Percentiles rank a stretch among this genome's conserved stretches.
Evolutionary conservation across 495 filamentous ascomycete species (phyloP).

Genomic region (Penicillium cataractarum): DNA sequence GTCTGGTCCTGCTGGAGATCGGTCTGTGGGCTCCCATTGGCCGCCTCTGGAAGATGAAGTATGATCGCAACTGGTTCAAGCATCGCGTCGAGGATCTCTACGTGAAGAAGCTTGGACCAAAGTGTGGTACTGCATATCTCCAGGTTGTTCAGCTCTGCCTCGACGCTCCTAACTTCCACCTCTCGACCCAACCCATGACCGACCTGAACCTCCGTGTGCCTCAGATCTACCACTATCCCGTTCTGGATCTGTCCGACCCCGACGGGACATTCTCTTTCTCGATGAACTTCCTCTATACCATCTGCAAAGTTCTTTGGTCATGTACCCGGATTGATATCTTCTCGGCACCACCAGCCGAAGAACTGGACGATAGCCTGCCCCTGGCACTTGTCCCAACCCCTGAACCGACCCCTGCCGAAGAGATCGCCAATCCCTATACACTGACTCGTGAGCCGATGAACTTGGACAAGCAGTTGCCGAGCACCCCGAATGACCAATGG

Average conservation of each 20-base stretch:
- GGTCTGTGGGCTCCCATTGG: conserved; percentile 84
- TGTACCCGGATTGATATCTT: conserved; percentile 53
- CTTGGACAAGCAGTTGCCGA: conserved; percentile 28
- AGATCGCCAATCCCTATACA: conserved; percentile 26
- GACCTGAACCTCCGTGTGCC: conserved; percentile 48
- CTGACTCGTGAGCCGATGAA: conserved; percentile 21
- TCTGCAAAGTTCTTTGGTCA: conserved; percentile 49
- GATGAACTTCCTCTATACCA: conserved; percentile 53
- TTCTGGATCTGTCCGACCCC: conserved; percentile 51
- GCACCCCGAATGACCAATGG: conserved; percentile 31
- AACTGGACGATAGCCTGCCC: conserved; percentile 50
- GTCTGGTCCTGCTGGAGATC: conserved; percentile 81
- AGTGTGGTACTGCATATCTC: conserved; percentile 77
- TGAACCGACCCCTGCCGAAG: conserved; percentile 34
- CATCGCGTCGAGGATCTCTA: conserved; percentile 63
- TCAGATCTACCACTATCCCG: conserved; percentile 51
- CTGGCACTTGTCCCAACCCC: conserved; percentile 47
- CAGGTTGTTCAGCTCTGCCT: conserved; percentile 80
- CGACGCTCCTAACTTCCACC: conserved; percentile 67
- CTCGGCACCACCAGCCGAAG: conserved; percentile 45
- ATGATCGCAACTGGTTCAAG: conserved; percentile 65
- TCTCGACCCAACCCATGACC: conserved; percentile 59
- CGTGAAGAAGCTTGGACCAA: conserved; percentile 66
- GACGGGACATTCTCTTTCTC: conserved; percentile 52
- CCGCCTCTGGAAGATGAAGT: conserved; percentile 68